These are phyloP conservation scores for Verticillium nubilum DNA, from an alignment of 2,329 filamentous ascomycete species.

Conservation along the genomic window DNA sequence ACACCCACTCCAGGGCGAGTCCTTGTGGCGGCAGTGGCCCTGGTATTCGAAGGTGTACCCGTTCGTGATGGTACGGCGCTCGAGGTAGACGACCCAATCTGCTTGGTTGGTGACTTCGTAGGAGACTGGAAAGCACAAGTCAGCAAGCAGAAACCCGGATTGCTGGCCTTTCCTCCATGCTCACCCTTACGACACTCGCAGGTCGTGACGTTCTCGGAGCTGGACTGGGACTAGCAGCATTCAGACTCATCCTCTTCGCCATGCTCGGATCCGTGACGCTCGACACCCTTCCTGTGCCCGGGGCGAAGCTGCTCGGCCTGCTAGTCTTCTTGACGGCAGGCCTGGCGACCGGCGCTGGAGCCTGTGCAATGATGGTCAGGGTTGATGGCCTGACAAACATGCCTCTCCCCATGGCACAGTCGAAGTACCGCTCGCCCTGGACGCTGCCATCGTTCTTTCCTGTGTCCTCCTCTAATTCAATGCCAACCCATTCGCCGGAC, in stretches of 20 bases:
- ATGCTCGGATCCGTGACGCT: conserved; percentile 46
- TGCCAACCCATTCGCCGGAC: conserved; percentile 78
- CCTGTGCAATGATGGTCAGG: conserved; percentile 53
- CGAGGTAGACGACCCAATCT: conserved; percentile 49
- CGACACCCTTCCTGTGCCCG: conserved; percentile 30
- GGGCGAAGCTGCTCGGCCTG: conserved; percentile 45
- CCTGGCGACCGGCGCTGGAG: conserved; percentile 27
- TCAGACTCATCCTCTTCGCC: conserved; percentile 62
- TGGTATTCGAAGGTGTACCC: conserved; percentile 55
- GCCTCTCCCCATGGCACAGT: conserved; percentile 67
- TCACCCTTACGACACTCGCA: conserved; percentile 51
- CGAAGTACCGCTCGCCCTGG: conserved; percentile 81
- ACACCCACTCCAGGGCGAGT: conserved; percentile 47
- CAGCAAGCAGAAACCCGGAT: not conserved
- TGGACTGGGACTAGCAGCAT: conserved; percentile 68
- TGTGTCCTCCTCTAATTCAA: conserved; percentile 74
- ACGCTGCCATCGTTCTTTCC: conserved; percentile 96
- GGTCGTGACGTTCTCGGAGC: conserved; percentile 51
- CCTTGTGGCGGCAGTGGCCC: conserved; percentile 40
- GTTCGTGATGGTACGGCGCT: conserved; percentile 58
- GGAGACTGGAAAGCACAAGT: conserved; percentile 53
- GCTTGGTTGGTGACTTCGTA: conserved; percentile 75
- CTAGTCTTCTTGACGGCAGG: conserved; percentile 33
- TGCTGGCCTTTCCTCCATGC: conserved; percentile 17
- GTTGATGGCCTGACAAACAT: conserved; percentile 82